Conservation (phyloP, 148 eudicot genomes). For the Vaccinium macrocarpon region DNA sequence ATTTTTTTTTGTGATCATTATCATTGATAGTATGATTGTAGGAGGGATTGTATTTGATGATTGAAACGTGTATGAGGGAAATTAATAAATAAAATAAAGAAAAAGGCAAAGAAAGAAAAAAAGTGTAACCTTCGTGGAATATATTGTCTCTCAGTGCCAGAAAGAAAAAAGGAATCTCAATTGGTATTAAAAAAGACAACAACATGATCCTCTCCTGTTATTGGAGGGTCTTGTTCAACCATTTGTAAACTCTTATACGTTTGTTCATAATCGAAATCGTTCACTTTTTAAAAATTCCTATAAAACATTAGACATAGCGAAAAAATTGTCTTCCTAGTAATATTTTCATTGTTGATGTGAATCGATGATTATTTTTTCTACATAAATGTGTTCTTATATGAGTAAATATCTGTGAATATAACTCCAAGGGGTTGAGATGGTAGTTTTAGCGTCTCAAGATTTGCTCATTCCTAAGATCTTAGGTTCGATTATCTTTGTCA, state of each 20-base stretch:
- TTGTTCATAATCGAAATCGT: not conserved
- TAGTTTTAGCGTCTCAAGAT: too few relatives aligned
- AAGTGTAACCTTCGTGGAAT: not conserved
- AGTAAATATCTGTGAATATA: too few relatives aligned
- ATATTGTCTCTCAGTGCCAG: not conserved
- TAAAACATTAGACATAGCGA: not conserved
- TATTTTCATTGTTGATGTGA: not conserved
- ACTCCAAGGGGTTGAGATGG: too few relatives aligned
- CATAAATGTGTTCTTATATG: not conserved
- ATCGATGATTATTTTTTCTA: not conserved
- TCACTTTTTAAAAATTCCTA: not conserved
- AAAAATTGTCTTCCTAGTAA: not conserved
- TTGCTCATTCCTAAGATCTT: too few relatives aligned
- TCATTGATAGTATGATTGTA: constrained; percentile 1
- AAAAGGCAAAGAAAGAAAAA: not conserved
- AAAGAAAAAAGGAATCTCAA: not conserved
- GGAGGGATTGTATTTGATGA: not conserved
- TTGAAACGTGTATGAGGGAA: not conserved
- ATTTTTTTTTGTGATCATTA: not conserved
- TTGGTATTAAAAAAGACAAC: not conserved
- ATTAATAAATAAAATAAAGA: not conserved
- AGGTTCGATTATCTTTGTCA: too few relatives aligned
- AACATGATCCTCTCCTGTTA: not conserved
- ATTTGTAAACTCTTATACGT: not conserved
- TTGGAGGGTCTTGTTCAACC: not conserved